Evolutionary conservation across 2,329 filamentous ascomycete genomes (phyloP), one percentile per base, ranked within the genome.

Genomic region (Immersiporthe knoxdaviesiana): DNA sequence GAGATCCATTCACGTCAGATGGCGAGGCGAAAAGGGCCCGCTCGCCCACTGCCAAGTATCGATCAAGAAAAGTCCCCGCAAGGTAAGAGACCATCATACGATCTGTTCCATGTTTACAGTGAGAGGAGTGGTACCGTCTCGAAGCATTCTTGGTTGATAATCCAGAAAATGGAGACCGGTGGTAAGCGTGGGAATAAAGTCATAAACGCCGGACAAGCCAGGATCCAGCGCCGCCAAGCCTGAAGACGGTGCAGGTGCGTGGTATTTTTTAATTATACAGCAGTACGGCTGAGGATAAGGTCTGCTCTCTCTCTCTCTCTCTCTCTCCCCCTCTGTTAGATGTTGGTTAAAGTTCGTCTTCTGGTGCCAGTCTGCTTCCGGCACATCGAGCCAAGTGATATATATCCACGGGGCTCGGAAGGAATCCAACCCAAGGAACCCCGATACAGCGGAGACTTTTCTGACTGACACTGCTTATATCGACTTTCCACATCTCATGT

Each of bases 121-220:
- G 21, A 35, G 35, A 35, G 35, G 35, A 4, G 44, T 11, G 18
- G 21, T 11, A 11, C 21, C 8, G 21, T 47, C 3, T n/a, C 44
- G n/a, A 47, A 11, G 44, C 21, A 47, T 47, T 47, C 44, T 47
- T 10, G 44, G 44, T 4, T 35, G 35, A 8, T 4, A 47, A 47
- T 35, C 6, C 30, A 18, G 61, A 47, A 47, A 11, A 21, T 6
- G 24, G 61, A 8, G 24, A 3, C 10, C 24, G 61, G 39, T 41
- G 27, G 61, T 63, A 63, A 63, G 41, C 27, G 2, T 47, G 27
- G 39, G 41, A 50, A n/a, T 63, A 63, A 50, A 39, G 27, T 24
- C 61, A 63, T 18, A 63, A 63, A 63, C 61, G 24, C 61, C 61
- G 61, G 35, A 35, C 35, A 35, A 35, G 35, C 8, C 35, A 35